Conservation (phyloP, 257 asterid genomes). For the Catharanthus roseus region DNA sequence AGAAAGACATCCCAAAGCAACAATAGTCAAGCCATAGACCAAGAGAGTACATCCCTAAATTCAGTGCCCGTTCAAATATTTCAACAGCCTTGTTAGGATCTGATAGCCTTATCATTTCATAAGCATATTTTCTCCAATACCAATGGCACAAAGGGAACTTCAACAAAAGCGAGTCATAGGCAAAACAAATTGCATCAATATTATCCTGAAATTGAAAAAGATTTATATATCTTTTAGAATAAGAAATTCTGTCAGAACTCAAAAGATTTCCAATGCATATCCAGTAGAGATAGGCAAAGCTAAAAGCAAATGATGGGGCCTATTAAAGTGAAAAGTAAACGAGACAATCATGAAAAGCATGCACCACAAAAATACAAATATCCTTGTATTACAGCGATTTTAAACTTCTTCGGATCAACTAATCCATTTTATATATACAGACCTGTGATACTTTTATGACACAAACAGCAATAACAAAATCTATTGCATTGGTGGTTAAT, state of each 20-base stretch:
- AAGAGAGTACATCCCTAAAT: conserved; percentile 52
- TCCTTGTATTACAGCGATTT: neutral
- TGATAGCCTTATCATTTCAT: conserved; percentile 53
- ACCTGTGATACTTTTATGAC: neutral
- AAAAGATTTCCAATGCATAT: neutral
- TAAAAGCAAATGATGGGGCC: neutral
- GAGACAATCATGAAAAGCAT: neutral
- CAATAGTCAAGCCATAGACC: conserved; percentile 89
- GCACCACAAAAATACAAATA: neutral
- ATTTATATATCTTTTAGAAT: neutral
- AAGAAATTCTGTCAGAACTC: neutral
- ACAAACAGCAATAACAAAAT: neutral
- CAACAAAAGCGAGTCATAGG: conserved; percentile 67
- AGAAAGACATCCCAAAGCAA: conserved; percentile 47
- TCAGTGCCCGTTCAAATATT: conserved; percentile 59
- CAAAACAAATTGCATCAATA: conserved; percentile 52
- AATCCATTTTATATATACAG: neutral
- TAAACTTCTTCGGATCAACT: neutral
- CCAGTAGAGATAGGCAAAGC: neutral
- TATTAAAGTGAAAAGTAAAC: neutral
- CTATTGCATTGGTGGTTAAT: neutral
- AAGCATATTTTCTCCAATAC: conserved; percentile 74
- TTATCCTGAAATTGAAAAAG: conserved; percentile 53
- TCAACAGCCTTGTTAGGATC: conserved; percentile 57
- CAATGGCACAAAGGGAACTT: conserved; percentile 83